Base-by-base conservation (phyloP, 768 basidiomycete genomes). In the Boletus fagicola region DNA sequence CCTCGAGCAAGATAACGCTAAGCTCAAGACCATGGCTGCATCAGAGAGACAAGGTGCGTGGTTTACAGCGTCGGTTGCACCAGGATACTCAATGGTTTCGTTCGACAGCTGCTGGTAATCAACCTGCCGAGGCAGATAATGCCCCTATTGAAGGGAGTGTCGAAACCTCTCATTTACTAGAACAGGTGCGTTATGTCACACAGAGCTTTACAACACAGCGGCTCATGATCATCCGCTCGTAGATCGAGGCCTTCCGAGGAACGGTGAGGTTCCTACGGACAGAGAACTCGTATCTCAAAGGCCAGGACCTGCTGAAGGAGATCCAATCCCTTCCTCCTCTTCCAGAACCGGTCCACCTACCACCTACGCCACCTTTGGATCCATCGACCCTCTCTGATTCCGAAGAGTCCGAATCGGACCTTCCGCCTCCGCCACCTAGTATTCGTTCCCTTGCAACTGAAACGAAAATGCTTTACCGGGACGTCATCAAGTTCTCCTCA, bases 231-330 rank as follows among this genome's bases (percentile, higher is more conserved):
- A 59, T 49, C 40, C 28, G n/a, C 55, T 13, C 56, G 24, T 63
- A 94, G 89, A 86, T 98, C 67, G 91, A 96, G 46, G 90, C 89
- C 15, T 81, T 98, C n/a, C 89, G 92, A 40, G 87, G 88, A 6
- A 91, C 95, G 0, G 85, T 98, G 30, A 85, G 92, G 20, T 98
- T 90, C 83, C 78, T 99, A n/a, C 86, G 95, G 24, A 86, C 81
- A 36, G 95, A 98, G 73, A 98, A 98, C 69, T 83, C 92, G 3
- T 94, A 92, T 68, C 86, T 98, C 74, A 94, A 90, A 68, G 92
- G 94, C 3, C 91, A 93, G 71, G 93, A 95, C 65, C 81, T 98
- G 0, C 83, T 98, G 57, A 80, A 82, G 51, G 90, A 93, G 63
- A 86, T 98, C 54, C 83, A 88, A 60, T 67, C 84, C 7, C 78